phyloP scores from a whole-genome alignment of 225 moss, liverwort and hornwort genomes.

The Polytrichum formosum region DNA sequence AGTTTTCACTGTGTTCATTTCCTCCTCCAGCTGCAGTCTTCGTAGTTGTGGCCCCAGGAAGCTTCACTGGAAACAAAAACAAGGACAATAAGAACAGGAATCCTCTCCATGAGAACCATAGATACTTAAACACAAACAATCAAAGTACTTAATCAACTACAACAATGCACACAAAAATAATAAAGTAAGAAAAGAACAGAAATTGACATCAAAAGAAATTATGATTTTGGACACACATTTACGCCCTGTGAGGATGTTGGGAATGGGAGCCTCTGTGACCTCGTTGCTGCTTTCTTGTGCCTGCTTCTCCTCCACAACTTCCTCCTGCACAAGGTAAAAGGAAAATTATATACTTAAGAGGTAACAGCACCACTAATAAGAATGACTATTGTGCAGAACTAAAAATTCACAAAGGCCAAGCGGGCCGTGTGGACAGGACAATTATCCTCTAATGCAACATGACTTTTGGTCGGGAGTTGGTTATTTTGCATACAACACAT shows the following conservation, averaged over 20 bases:
- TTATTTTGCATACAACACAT: too few species aligned
- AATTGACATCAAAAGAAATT: background rate
- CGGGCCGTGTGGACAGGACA: too few species aligned
- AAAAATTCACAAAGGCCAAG: background rate
- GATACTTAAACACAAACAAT: too few species aligned
- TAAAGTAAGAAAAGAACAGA: background rate
- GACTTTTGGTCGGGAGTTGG: too few species aligned
- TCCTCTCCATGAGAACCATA: too few species aligned
- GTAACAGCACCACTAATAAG: too few species aligned
- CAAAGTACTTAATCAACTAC: too few species aligned
- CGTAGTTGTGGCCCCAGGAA: slow-evolving; percentile 60
- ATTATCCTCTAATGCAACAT: too few species aligned
- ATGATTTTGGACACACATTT: slow-evolving; percentile 21
- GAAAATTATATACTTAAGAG: too few species aligned
- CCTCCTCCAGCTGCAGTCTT: slow-evolving; percentile 36
- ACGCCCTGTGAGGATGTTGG: slow-evolving; percentile 44
- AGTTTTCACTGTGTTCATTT: slow-evolving; percentile 65
- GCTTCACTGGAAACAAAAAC: slow-evolving; percentile 62
- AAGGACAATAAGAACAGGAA: too few species aligned
- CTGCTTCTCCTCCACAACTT: slow-evolving; percentile 32
- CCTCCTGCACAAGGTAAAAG: slow-evolving; percentile 16
- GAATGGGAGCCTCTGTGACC: slow-evolving; percentile 26
- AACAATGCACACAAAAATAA: background rate
- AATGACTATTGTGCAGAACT: too few species aligned
- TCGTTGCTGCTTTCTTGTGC: slow-evolving; percentile 14